These are phyloP conservation scores for Salix caprea DNA, from an alignment of 345 rosid genomes.

Conservation along the genomic window DNA sequence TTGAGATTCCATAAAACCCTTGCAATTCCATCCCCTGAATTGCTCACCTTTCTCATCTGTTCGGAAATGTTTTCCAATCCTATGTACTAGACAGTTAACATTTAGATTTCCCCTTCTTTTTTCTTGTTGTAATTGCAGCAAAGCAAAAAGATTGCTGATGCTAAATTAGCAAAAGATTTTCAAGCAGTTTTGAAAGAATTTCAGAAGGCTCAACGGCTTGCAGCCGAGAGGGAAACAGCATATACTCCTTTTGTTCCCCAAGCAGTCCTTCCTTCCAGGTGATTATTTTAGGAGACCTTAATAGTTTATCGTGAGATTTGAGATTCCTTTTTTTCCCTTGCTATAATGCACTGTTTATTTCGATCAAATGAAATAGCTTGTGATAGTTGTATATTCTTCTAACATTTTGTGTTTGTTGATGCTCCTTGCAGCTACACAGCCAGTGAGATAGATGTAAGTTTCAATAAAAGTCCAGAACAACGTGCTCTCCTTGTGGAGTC, in stretches of 20 bases:
- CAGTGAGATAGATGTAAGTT: conserved; percentile 45
- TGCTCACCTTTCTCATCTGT: neutral
- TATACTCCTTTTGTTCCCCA: conserved; percentile 77
- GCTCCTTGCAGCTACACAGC: conserved; percentile 35
- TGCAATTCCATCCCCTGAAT: neutral
- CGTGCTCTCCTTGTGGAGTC: conserved; percentile 80
- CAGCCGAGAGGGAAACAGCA: conserved; percentile 93
- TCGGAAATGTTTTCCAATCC: neutral
- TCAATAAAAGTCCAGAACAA: conserved; percentile 53
- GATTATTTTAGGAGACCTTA: conserved; percentile 6
- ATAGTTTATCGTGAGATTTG: neutral
- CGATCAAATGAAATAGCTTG: neutral
- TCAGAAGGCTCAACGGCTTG: conserved; percentile 97
- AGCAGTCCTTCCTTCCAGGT: conserved; percentile 65
- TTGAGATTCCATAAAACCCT: neutral
- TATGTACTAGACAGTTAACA: neutral
- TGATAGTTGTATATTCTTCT: conserved; percentile 1
- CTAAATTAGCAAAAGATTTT: conserved; percentile 97
- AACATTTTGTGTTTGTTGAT: conserved; percentile 12
- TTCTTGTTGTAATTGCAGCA: conserved; percentile 40
- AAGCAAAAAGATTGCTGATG: conserved; percentile 88
- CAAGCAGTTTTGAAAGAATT: conserved; percentile 91
- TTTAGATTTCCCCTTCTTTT: neutral
- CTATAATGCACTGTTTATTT: neutral
- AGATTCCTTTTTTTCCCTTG: neutral